These are phyloP conservation scores for Fonsecaea multimorphosa DNA, from an alignment of 2,329 filamentous ascomycete genomes.

Conservation along the genomic window DNA sequence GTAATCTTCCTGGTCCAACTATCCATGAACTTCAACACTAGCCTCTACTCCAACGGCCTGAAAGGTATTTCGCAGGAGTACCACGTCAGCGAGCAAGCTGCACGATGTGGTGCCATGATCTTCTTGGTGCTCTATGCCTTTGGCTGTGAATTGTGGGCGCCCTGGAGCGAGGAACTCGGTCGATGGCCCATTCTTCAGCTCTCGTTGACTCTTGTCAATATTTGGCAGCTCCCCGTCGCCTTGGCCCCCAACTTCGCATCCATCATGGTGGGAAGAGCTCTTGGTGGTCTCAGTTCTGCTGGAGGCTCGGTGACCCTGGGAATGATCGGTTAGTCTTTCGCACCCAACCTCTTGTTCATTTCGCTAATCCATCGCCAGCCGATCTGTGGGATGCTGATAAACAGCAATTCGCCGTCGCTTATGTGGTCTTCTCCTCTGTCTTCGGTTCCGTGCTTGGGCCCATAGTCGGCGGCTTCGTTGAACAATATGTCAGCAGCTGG, in stretches of 20 bases:
- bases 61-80: slow-evolving; percentile 71
- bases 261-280: slow-evolving; percentile 71
- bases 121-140: slow-evolving; percentile 83
- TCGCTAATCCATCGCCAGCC: slow-evolving; percentile 47
- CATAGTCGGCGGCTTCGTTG: slow-evolving; percentile 77
- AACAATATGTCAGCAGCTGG: slow-evolving; percentile 69
- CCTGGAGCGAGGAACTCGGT: slow-evolving; percentile 84
- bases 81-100: slow-evolving; percentile 69
- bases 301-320: slow-evolving; percentile 75
- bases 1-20: slow-evolving; percentile 76
- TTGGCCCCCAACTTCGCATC: slow-evolving; percentile 75
- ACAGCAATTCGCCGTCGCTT: slow-evolving; percentile 77
- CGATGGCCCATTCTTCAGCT: slow-evolving; percentile 76
- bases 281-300: slow-evolving; percentile 73
- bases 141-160: slow-evolving; percentile 86
- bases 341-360: not conserved
- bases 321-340: slow-evolving; percentile 60
- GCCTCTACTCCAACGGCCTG: slow-evolving; percentile 73
- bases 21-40: slow-evolving; percentile 81
- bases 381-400: slow-evolving; percentile 73
- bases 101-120: slow-evolving; percentile 75
- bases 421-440: slow-evolving; percentile 79
- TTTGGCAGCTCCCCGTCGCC: slow-evolving; percentile 75
- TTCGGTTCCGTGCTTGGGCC: slow-evolving; percentile 77
- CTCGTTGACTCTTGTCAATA: slow-evolving; percentile 75